Percentiles rank a stretch among this genome's conserved stretches.
phyloP scores from a whole-genome alignment of 371 early-diverging fungal genomes.

The Mucor irregularis region DNA sequence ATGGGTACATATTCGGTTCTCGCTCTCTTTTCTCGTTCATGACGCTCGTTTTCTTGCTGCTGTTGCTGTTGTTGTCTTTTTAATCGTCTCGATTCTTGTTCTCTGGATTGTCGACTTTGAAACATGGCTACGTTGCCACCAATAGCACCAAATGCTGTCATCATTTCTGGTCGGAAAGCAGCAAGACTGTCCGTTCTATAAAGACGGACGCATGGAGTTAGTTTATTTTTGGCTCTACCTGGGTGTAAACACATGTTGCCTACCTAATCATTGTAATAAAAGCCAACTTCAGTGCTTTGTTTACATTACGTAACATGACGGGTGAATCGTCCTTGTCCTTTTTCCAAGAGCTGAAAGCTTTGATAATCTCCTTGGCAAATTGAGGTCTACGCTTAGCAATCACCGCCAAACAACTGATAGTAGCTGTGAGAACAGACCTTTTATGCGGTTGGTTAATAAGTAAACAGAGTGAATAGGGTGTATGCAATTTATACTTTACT shows the following conservation, averaged over 20 bases:
- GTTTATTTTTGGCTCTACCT: background rate
- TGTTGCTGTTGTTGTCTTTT: constrained; percentile 10
- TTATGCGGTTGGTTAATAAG: too few species aligned
- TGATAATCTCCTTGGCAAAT: constrained; percentile 25
- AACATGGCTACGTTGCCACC: constrained; percentile 51
- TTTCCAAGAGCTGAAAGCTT: constrained; percentile 26
- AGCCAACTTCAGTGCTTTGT: constrained; percentile 42
- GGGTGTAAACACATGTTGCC: background rate
- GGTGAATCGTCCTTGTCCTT: constrained; percentile 28
- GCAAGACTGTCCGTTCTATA: constrained; percentile 33
- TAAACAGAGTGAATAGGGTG: background rate
- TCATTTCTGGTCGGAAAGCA: constrained; percentile 30
- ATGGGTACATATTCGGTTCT: constrained; percentile 10
- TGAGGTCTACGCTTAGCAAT: constrained; percentile 40
- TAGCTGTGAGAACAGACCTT: constrained; percentile 44
- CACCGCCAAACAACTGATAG: constrained; percentile 41
- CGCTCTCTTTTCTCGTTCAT: constrained; percentile 23
- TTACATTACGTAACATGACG: constrained; percentile 41
- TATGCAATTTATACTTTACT: constrained; percentile 8
- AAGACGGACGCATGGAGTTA: background rate
- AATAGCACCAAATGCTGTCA: constrained; percentile 35
- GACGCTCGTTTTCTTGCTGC: constrained; percentile 10
- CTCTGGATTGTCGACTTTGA: constrained; percentile 18
- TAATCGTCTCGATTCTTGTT: constrained; percentile 23
- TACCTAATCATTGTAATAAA: constrained; percentile 50